Conservation (phyloP, 2,329 filamentous ascomycete species). For the Sordariomycetes sp. region DNA sequence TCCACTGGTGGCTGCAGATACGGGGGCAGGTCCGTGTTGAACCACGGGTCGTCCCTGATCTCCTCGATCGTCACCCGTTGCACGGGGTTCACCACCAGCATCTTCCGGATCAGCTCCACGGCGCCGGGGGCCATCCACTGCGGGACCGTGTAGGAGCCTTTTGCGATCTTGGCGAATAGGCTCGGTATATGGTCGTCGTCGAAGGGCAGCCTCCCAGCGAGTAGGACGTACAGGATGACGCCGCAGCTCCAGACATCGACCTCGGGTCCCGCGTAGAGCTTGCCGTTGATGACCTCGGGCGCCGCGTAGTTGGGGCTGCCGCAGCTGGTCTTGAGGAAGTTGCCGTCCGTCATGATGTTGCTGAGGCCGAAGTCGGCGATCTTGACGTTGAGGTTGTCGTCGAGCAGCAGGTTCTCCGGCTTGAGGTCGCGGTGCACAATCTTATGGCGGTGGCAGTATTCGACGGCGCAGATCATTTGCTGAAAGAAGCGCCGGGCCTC, state of each 20-base stretch:
- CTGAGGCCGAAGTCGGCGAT: conserved; percentile 97
- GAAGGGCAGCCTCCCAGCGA: conserved; percentile 78
- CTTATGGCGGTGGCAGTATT: conserved; percentile 98
- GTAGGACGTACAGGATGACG: conserved; percentile 75
- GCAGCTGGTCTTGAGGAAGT: conserved; percentile 97
- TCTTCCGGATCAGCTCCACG: conserved; percentile 70
- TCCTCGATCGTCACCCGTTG: conserved; percentile 89
- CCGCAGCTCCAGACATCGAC: conserved; percentile 98
- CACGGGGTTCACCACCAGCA: conserved; percentile 91
- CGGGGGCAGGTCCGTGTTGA: conserved; percentile 69
- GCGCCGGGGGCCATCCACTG: conserved; percentile 83
- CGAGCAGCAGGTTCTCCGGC: conserved; percentile 89
- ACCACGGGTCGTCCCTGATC: conserved; percentile 90
- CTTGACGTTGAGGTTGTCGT: conserved; percentile 94
- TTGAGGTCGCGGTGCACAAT: conserved; percentile 97
- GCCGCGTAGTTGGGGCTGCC: conserved; percentile 97
- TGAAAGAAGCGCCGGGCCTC: conserved; percentile 98
- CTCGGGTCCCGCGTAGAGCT: conserved; percentile 92
- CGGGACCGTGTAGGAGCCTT: conserved; percentile 85
- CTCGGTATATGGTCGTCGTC: conserved; percentile 98
- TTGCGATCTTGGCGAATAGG: conserved; percentile 93
- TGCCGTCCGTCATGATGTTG: conserved; percentile 99
- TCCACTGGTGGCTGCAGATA: conserved; percentile 83
- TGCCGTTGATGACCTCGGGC: conserved; percentile 94
- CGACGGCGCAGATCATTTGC: conserved; percentile 96